These are phyloP conservation scores for Diatrype stigma DNA, from an alignment of 2,329 filamentous ascomycete genomes.

Conservation along the genomic window DNA sequence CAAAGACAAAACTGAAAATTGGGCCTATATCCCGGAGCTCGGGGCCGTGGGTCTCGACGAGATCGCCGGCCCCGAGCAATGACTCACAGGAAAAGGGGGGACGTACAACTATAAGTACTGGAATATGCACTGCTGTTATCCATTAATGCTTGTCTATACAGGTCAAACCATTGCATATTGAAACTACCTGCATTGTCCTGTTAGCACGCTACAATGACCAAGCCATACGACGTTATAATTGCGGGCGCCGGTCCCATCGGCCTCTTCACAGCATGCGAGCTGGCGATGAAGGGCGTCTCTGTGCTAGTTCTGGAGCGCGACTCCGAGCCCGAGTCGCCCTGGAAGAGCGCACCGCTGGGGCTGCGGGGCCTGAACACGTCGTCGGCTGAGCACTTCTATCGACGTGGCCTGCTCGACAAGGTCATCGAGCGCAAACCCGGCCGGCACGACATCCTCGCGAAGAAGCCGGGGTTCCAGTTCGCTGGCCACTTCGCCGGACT, in stretches of 20 bases:
- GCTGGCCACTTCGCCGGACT: slow-evolving; percentile 32
- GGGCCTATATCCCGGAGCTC: too few relatives aligned
- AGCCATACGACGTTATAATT: slow-evolving; percentile 30
- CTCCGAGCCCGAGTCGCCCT: slow-evolving; percentile 16
- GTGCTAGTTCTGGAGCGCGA: slow-evolving; percentile 34
- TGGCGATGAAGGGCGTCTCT: slow-evolving; percentile 25
- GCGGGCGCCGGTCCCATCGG: slow-evolving; percentile 32
- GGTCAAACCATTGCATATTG: too few relatives aligned
- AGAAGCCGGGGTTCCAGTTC: slow-evolving; percentile 21
- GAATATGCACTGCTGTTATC: too few relatives aligned
- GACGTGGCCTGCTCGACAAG: slow-evolving; percentile 32
- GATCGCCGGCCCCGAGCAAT: too few relatives aligned
- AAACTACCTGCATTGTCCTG: too few relatives aligned
- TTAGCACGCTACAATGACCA: slow-evolving; percentile 6
- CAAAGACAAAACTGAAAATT: too few relatives aligned
- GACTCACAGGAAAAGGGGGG: too few relatives aligned
- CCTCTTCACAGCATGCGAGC: slow-evolving; percentile 33
- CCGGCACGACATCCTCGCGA: slow-evolving; percentile 5
- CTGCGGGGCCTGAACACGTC: slow-evolving; percentile 29
- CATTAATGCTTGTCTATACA: too few relatives aligned
- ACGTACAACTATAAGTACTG: too few relatives aligned
- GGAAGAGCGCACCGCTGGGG: slow-evolving; percentile 26
- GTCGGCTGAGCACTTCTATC: slow-evolving; percentile 32
- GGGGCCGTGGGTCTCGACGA: too few relatives aligned
- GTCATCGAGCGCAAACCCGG: too few relatives aligned